phyloP scores from a whole-genome alignment of 1,139 yeast species.

The Pichia sp. region DNA sequence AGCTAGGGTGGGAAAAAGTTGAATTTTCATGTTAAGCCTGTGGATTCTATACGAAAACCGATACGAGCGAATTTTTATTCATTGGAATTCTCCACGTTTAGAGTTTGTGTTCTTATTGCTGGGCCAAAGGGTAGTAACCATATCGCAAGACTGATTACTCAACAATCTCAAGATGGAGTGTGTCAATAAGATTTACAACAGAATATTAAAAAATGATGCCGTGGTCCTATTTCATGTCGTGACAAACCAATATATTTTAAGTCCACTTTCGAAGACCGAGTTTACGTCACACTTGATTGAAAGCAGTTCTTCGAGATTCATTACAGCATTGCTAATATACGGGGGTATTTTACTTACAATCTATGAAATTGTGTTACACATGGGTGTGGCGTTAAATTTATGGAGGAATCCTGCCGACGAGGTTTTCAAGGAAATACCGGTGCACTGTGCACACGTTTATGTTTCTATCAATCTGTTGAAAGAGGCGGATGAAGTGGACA shows the following conservation, averaged over 20 bases:
- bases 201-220: not conserved
- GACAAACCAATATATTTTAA: constrained; percentile 18
- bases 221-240: constrained; percentile 8
- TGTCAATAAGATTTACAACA: not conserved
- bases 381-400: constrained; percentile 45
- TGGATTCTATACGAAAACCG: constrained; percentile 1
- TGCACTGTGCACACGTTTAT: constrained; percentile 72
- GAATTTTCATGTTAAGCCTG: not conserved
- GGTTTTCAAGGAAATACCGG: constrained; percentile 64
- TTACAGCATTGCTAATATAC: constrained; percentile 43
- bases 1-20: not conserved
- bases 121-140: too few species aligned
- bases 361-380: constrained; percentile 46
- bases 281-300: constrained; percentile 26
- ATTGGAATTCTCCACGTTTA: not conserved
- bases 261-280: constrained; percentile 17
- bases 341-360: constrained; percentile 36
- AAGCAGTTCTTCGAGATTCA: constrained; percentile 27
- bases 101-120: not conserved
- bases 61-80: constrained; percentile 6
- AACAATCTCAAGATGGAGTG: not conserved
- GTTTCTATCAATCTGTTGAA: constrained; percentile 46
- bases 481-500: constrained; percentile 12
- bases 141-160: too few species aligned
- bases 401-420: constrained; percentile 66